Evolutionary conservation across 805 yeast species (phyloP).

Genomic region (Geotrichum ghanense): DNA sequence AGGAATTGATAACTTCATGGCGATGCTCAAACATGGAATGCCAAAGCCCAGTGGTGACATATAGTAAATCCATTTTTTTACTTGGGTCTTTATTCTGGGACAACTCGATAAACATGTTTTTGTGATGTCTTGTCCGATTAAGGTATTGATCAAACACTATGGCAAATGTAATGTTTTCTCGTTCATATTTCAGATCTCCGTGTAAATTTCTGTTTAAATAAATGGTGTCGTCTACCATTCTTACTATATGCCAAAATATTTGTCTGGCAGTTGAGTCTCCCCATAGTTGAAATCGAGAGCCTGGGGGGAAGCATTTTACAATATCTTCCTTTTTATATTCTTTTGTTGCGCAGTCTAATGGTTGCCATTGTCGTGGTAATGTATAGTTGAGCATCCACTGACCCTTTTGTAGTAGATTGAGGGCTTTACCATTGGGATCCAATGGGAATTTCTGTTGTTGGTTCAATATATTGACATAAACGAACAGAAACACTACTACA

Average conservation of each 20-base stretch:
- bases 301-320: neutral
- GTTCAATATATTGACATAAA: no score
- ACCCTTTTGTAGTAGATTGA: neutral
- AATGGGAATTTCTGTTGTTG: no score
- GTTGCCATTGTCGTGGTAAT: neutral
- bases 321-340: neutral
- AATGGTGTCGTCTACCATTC: neutral
- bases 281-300: neutral
- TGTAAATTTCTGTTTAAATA: neutral
- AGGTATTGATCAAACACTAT: neutral
- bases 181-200: neutral
- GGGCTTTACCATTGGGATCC: no score
- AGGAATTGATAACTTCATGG: neutral
- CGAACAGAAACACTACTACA: no score
- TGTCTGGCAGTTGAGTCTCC: neutral
- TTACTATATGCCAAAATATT: neutral
- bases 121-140: neutral
- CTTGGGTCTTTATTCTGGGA: neutral
- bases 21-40: neutral
- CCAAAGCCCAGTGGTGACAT: neutral
- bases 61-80: neutral
- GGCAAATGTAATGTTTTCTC: neutral
- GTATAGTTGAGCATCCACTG: neutral
- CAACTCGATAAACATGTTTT: neutral
- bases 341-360: neutral